Evolutionary conservation across 1,139 yeast genomes (phyloP), one percentile per base, ranked within the genome.

Genomic region (Wickerhamiella pararugosa): DNA sequence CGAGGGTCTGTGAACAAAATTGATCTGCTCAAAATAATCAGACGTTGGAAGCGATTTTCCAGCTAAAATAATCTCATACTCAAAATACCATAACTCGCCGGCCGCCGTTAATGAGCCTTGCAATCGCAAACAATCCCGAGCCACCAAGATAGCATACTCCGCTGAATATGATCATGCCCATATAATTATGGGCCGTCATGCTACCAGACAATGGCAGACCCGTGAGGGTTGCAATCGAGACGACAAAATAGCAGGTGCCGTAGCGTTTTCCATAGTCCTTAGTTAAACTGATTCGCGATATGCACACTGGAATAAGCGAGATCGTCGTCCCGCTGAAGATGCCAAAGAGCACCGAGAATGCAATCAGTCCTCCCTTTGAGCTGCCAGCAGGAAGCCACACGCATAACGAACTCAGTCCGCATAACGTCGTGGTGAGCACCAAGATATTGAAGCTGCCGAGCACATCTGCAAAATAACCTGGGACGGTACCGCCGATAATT

Each of bases 231-330:
- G 74, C 73, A 52, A 77, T 71, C 7, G 81, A 70, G 37, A 76
- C 75, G 34, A 75, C 64, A 51, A 75, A 75, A 55, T 79, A 78
- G 58, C 78, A 68, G 0, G 82, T 76, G 0, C 86, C 82, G 53
- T 75, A 79, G 27, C 80, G 67, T 52, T 71, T 75, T 27, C 87
- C 87, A 51, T 77, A 78, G 44, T 69, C 71, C 35, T 73, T 74
- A 1, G 79, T 73, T 39, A 69, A 69, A 36, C 83, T 75, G 21
- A 79, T 74, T 56, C 78, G 84, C 1, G 67, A 61, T 15, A 67
- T 57, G 46, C 68, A 62, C 4, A 65, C 68, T 0, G 75, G 73
- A 1, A 69, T 61, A 46, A 71, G 47, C 21, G 75, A 63, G 39
- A 71, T 59, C 5, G 70, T 63, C 0, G 73, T 64, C 7, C 74